Conservation (phyloP, 2,329 filamentous ascomycete genomes). For the Xylariaceae sp. region DNA sequence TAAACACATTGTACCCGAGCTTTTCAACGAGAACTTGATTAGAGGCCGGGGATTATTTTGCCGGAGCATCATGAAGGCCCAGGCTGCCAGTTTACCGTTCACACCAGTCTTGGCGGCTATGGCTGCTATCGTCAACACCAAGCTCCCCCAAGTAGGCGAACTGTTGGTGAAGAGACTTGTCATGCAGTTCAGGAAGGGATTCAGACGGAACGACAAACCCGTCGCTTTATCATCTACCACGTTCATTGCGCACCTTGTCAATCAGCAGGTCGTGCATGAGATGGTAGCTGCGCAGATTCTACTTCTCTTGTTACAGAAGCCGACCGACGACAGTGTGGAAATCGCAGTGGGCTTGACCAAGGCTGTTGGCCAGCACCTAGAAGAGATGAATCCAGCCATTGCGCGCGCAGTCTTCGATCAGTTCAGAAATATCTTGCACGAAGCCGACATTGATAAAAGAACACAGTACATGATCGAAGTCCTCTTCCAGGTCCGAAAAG, state of each 20-base stretch:
- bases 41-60: constrained; percentile 90
- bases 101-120: constrained; percentile 95
- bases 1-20: constrained; percentile 92
- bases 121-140: constrained; percentile 95
- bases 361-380: constrained; percentile 89
- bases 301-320: constrained; percentile 86
- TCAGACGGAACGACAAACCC: constrained; percentile 93
- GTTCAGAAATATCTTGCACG: constrained; percentile 90
- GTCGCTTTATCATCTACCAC: constrained; percentile 91
- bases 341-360: constrained; percentile 91
- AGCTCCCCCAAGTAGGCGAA: constrained; percentile 91
- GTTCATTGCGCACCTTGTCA: constrained; percentile 92
- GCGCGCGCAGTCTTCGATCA: constrained; percentile 91
- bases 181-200: constrained; percentile 91
- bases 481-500: constrained; percentile 91
- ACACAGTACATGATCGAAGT: constrained; percentile 99
- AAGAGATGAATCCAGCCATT: constrained; percentile 90
- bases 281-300: constrained; percentile 91
- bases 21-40: constrained; percentile 91
- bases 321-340: constrained; percentile 95
- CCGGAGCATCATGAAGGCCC: constrained; percentile 96
- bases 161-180: constrained; percentile 80
- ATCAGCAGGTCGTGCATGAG: constrained; percentile 93
- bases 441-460: constrained; percentile 94
- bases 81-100: constrained; percentile 91